Percentiles rank a stretch among this genome's conserved stretches.
These are phyloP conservation scores for Tricholoma terreum DNA, from an alignment of 768 basidiomycete genomes.

Conservation along the genomic window DNA sequence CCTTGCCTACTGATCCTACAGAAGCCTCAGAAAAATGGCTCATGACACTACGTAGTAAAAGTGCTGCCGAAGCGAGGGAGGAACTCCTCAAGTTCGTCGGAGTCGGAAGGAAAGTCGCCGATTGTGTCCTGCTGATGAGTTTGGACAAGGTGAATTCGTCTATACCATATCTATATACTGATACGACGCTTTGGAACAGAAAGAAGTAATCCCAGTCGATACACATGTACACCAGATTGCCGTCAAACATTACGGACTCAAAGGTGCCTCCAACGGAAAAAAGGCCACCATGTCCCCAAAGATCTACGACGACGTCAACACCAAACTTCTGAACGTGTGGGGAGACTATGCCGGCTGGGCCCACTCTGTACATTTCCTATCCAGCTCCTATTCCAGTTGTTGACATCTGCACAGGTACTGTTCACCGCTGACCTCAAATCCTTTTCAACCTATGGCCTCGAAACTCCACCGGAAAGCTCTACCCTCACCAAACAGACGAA, in stretches of 20 bases:
- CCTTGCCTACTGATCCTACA: slow-evolving; percentile 14
- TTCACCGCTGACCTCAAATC: slow-evolving; percentile 74
- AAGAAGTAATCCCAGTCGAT: slow-evolving; percentile 89
- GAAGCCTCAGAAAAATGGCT: slow-evolving; percentile 67
- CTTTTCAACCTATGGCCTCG: slow-evolving; percentile 58
- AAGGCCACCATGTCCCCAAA: slow-evolving; percentile 71
- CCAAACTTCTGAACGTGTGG: slow-evolving; percentile 64
- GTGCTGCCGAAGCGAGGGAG: slow-evolving; percentile 60
- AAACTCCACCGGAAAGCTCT: slow-evolving; percentile 18
- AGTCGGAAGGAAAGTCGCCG: slow-evolving; percentile 95
- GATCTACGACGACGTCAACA: slow-evolving; percentile 70
- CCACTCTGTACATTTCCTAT: slow-evolving; percentile 56
- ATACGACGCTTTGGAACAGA: slow-evolving; percentile 37
- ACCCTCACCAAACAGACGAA: slow-evolving; percentile 6
- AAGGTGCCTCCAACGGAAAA: slow-evolving; percentile 28
- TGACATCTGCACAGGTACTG: slow-evolving; percentile 47
- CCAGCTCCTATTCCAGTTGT: neutral
- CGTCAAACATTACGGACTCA: slow-evolving; percentile 70
- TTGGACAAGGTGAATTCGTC: slow-evolving; percentile 66
- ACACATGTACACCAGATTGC: slow-evolving; percentile 94
- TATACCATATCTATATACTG: neutral
- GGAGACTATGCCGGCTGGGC: slow-evolving; percentile 89
- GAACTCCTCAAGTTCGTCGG: slow-evolving; percentile 82
- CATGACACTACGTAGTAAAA: slow-evolving; percentile 42
- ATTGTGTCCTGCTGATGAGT: slow-evolving; percentile 92